These are phyloP conservation scores for Curvularia verruculosa DNA, from an alignment of 2,329 filamentous ascomycete genomes.

Conservation along the genomic window DNA sequence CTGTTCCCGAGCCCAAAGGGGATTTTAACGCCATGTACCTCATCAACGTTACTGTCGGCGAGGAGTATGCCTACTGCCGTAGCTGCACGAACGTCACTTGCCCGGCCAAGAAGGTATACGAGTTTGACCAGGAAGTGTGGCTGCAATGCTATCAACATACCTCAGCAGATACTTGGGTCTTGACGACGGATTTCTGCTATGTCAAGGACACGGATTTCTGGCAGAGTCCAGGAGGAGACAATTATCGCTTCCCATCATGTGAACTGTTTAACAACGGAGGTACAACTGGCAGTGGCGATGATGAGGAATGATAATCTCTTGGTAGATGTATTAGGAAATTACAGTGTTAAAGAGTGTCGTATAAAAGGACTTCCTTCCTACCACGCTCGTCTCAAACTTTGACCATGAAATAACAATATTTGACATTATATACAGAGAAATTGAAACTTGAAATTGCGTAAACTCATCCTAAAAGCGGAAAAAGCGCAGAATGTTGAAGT, in stretches of 20 bases:
- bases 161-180: conserved; percentile 31
- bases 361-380: neutral
- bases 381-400: neutral
- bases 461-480: neutral
- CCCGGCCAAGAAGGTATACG: conserved; percentile 21
- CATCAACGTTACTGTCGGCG: conserved; percentile 39
- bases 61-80: conserved; percentile 36
- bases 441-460: neutral
- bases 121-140: conserved; percentile 35
- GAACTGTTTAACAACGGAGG: conserved; percentile 21
- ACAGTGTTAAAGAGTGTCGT: neutral
- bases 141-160: conserved; percentile 33
- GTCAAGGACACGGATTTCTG: conserved; percentile 36
- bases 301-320: neutral
- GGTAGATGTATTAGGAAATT: neutral
- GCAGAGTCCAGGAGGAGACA: conserved; percentile 32
- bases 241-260: conserved; percentile 33
- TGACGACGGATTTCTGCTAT: conserved; percentile 43
- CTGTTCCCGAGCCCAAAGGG: neutral
- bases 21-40: conserved; percentile 25
- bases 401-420: neutral
- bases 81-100: conserved; percentile 26
- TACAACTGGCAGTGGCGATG: neutral
- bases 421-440: neutral
- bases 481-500: neutral